phyloP scores from a whole-genome alignment of 805 yeast species.

The Candida sakaeoensis region DNA sequence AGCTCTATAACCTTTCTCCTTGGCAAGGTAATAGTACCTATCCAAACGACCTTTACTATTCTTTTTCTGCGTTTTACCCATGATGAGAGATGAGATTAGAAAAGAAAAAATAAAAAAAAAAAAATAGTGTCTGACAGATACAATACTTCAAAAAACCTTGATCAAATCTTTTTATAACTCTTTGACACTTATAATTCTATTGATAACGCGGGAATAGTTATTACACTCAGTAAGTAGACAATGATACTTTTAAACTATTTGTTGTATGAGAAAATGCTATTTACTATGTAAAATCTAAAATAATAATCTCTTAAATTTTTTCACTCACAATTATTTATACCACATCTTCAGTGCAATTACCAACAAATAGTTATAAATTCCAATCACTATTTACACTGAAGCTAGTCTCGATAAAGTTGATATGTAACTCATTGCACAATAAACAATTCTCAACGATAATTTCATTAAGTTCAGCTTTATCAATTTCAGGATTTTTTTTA shows the following conservation, averaged over 20 bases:
- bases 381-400: constrained; percentile 21
- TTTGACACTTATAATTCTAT: too few species aligned
- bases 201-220: too few species aligned
- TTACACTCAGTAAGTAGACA: too few species aligned
- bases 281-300: too few species aligned
- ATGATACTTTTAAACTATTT: too few species aligned
- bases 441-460: constrained; percentile 64
- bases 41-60: constrained; percentile 98
- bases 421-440: constrained; percentile 70
- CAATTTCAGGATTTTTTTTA: constrained; percentile 38
- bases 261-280: too few species aligned
- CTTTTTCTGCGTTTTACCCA: constrained; percentile 94
- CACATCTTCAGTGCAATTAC: too few species aligned
- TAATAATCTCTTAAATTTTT: too few species aligned
- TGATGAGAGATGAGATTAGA: constrained; percentile 21
- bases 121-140: too few species aligned
- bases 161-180: too few species aligned
- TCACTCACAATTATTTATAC: too few species aligned
- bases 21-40: constrained; percentile 92
- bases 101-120: constrained; percentile 17
- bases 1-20: constrained; percentile 97
- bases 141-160: too few species aligned
- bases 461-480: constrained; percentile 52
- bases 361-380: constrained; percentile 8
- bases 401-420: constrained; percentile 65